Conservation (phyloP, 169 alveolate genomes). For the Babesia divergens region DNA sequence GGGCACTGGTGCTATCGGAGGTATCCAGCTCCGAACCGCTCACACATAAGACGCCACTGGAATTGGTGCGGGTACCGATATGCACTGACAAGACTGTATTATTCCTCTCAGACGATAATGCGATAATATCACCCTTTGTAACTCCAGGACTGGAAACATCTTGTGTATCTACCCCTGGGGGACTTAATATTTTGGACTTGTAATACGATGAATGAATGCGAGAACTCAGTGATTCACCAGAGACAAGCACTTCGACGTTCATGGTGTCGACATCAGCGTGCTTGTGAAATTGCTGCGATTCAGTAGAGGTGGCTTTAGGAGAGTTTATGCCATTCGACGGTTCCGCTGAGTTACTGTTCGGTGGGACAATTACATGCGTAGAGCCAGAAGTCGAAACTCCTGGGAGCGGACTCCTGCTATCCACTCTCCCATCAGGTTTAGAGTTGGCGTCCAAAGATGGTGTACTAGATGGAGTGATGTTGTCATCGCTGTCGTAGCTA, state of each 20-base stretch:
- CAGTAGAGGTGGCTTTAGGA: no score
- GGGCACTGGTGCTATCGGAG: neutral
- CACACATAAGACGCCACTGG: slow-evolving; percentile 8
- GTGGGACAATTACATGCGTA: no score
- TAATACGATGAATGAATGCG: slow-evolving; percentile 29
- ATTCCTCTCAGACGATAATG: neutral
- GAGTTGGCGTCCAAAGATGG: no score
- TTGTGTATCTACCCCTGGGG: neutral
- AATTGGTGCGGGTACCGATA: slow-evolving; percentile 35
- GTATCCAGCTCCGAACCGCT: slow-evolving; percentile 7
- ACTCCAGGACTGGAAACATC: neutral
- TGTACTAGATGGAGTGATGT: neutral
- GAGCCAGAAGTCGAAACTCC: no score
- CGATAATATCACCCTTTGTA: neutral
- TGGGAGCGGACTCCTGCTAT: no score
- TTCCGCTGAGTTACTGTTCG: no score
- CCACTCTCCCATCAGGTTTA: no score
- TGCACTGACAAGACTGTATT: slow-evolving; percentile 15
- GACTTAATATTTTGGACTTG: neutral
- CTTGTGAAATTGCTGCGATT: neutral
- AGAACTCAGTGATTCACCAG: neutral
- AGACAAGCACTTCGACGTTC: neutral
- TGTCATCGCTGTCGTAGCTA: slow-evolving; percentile 45
- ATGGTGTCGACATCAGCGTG: slow-evolving; percentile 17
- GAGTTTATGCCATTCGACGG: no score